Evolutionary conservation across 164 flowering plant species (phyloP).

Genomic region (Annona squamosa): DNA sequence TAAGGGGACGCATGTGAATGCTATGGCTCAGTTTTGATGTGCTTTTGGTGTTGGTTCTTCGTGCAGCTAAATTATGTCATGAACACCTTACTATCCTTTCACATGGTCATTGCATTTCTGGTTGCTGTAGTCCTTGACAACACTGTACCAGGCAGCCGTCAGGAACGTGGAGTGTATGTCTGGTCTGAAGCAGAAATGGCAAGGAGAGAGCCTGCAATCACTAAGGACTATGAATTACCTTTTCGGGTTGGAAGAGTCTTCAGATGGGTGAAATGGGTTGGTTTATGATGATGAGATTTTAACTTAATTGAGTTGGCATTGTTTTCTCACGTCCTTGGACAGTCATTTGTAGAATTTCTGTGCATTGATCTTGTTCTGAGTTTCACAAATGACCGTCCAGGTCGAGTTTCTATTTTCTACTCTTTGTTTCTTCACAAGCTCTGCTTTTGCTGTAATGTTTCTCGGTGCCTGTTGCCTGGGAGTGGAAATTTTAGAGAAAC

Average conservation of each 20-base stretch:
- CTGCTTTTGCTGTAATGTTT: neutral
- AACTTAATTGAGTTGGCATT: neutral
- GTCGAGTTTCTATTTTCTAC: neutral
- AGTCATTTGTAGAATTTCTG: neutral
- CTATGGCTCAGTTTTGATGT: neutral
- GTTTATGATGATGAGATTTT: conserved; percentile 28
- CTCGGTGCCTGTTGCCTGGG: neutral
- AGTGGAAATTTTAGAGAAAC: neutral
- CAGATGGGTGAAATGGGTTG: conserved; percentile 99
- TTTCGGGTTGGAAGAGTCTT: conserved; percentile 72
- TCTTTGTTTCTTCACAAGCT: neutral
- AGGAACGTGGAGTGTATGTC: conserved; percentile 90
- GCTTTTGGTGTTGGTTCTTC: neutral
- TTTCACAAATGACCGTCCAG: neutral
- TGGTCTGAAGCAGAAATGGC: conserved; percentile 86
- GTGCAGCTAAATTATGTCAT: conserved; percentile 78
- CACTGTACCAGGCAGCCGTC: conserved; percentile 89
- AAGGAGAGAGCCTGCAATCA: conserved; percentile 77
- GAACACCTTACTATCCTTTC: conserved; percentile 75
- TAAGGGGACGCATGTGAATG: neutral
- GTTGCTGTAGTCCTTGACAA: conserved; percentile 82
- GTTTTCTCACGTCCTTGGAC: neutral
- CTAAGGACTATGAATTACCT: conserved; percentile 83
- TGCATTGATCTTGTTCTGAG: conserved; percentile 3
- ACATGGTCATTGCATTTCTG: conserved; percentile 94